Percentiles rank a stretch among this genome's conserved stretches.
phyloP scores from a whole-genome alignment of 2,329 filamentous ascomycete species.

The Pseudogymnoascus sp. region DNA sequence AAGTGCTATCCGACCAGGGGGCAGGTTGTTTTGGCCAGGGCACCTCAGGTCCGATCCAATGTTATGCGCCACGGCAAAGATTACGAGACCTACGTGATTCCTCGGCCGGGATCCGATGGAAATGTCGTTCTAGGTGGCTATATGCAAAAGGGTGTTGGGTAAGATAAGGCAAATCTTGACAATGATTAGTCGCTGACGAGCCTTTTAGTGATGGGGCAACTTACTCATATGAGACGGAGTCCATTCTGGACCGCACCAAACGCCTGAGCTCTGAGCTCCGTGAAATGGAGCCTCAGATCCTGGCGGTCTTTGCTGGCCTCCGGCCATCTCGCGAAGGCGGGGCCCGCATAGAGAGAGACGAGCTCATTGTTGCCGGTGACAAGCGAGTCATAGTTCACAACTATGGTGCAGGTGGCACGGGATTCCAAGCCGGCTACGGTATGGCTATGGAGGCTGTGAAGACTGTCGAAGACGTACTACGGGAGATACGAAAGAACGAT shows the following conservation, averaged over 20 bases:
- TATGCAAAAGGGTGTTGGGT: slow-evolving; percentile 31
- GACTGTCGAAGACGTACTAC: slow-evolving; percentile 25
- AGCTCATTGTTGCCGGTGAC: slow-evolving; percentile 21
- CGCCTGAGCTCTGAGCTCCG: slow-evolving; percentile 28
- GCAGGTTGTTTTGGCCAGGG: slow-evolving; percentile 25
- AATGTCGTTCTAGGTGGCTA: slow-evolving; percentile 34
- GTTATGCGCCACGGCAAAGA: slow-evolving; percentile 33
- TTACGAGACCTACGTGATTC: slow-evolving; percentile 36
- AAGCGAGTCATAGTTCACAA: slow-evolving; percentile 30
- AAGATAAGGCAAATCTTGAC: slow-evolving; percentile 10
- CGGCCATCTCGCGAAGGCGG: slow-evolving; percentile 32
- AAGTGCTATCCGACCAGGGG: slow-evolving; percentile 21
- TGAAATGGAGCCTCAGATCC: slow-evolving; percentile 22
- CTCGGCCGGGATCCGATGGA: slow-evolving; percentile 30
- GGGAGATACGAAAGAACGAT: slow-evolving; percentile 7
- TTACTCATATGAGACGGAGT: slow-evolving; percentile 31
- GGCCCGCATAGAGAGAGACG: slow-evolving; percentile 27
- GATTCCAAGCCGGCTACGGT: slow-evolving; percentile 36
- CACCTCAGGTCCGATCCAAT: slow-evolving; percentile 31
- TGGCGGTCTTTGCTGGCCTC: slow-evolving; percentile 29
- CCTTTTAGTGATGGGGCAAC: slow-evolving; percentile 27
- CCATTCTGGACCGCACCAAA: slow-evolving; percentile 31
- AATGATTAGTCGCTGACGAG: neutral
- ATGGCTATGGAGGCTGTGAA: slow-evolving; percentile 32
- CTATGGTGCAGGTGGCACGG: slow-evolving; percentile 39